These are phyloP conservation scores for Iris macrosiphon DNA, from an alignment of 106 monocot species.

Conservation along the genomic window DNA sequence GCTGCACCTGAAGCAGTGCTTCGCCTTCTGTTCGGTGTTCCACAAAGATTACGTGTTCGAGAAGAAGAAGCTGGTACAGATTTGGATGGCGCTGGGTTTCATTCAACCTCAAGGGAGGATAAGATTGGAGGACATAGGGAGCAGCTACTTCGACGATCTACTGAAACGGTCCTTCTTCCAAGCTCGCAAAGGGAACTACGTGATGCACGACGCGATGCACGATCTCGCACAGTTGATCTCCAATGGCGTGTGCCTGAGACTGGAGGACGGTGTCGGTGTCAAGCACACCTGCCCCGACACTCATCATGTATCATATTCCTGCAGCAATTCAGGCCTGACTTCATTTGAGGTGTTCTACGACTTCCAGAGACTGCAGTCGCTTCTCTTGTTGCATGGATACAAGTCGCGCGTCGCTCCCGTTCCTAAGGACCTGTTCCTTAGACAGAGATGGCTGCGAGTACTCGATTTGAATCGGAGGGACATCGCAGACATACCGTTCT, in stretches of 20 bases:
- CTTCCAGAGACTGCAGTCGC: conserved; percentile 20
- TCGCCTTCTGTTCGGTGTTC: conserved; percentile 45
- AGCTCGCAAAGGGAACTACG: not conserved
- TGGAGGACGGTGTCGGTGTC: not conserved
- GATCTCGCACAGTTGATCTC: conserved; percentile 22
- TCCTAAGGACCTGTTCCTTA: conserved; percentile 9
- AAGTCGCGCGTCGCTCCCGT: not conserved
- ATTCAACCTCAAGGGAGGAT: conserved; percentile 14
- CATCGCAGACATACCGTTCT: conserved; percentile 20
- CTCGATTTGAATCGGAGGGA: conserved; percentile 20
- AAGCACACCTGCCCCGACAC: not conserved
- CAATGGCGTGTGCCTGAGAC: conserved; percentile 1
- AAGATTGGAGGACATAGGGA: conserved; percentile 10
- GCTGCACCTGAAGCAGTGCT: conserved; percentile 36
- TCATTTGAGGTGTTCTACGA: not conserved
- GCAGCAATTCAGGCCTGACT: not conserved
- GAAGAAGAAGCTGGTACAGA: conserved; percentile 13
- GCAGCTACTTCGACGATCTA: conserved; percentile 12
- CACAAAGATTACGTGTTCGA: conserved; percentile 29
- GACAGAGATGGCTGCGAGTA: conserved; percentile 19
- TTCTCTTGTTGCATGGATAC: conserved; percentile 12
- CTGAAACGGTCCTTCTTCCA: conserved; percentile 23
- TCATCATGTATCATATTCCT: not conserved
- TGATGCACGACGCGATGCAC: conserved; percentile 17
- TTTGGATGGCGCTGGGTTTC: conserved; percentile 46